These are phyloP conservation scores for Metschnikowia cubensis DNA, from an alignment of 805 yeast genomes.

Conservation along the genomic window DNA sequence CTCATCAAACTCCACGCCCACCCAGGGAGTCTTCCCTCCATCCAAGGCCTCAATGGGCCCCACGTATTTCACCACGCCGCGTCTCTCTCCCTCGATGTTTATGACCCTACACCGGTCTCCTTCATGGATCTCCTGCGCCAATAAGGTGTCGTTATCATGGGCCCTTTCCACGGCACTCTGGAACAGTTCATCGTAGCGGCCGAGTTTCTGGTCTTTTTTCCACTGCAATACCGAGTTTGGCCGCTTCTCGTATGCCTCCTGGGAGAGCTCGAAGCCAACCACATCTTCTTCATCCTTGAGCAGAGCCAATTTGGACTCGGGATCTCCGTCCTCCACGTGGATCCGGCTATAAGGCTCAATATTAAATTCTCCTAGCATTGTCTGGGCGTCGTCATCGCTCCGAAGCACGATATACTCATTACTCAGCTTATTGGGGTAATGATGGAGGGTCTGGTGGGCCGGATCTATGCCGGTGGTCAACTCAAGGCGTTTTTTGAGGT, in stretches of 20 bases:
- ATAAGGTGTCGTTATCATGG: neutral
- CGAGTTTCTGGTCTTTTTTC: slow-evolving; percentile 67
- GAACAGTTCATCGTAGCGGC: slow-evolving; percentile 55
- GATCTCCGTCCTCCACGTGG: slow-evolving; percentile 55
- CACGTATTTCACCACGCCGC: slow-evolving; percentile 67
- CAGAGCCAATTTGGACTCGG: slow-evolving; percentile 46
- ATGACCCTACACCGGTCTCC: slow-evolving; percentile 55
- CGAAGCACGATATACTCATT: slow-evolving; percentile 30
- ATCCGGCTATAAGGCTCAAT: slow-evolving; percentile 45
- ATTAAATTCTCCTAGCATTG: slow-evolving; percentile 21
- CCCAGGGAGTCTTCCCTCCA: slow-evolving; percentile 53
- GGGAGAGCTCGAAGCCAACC: slow-evolving; percentile 42
- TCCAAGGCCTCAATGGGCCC: slow-evolving; percentile 67
- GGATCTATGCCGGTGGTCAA: slow-evolving; percentile 73
- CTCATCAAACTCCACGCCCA: slow-evolving; percentile 81
- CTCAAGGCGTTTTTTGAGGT: slow-evolving; percentile 55
- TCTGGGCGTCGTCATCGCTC: slow-evolving; percentile 18
- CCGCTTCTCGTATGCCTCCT: slow-evolving; percentile 58
- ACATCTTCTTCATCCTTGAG: slow-evolving; percentile 31
- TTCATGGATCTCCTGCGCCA: slow-evolving; percentile 29
- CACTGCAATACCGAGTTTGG: slow-evolving; percentile 66
- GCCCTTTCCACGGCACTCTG: slow-evolving; percentile 23
- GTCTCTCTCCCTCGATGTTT: slow-evolving; percentile 46
- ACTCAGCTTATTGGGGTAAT: slow-evolving; percentile 40
- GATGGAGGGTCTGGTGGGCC: slow-evolving; percentile 45